Conservation (phyloP, 345 rosid genomes). For the Pistacia vera region DNA sequence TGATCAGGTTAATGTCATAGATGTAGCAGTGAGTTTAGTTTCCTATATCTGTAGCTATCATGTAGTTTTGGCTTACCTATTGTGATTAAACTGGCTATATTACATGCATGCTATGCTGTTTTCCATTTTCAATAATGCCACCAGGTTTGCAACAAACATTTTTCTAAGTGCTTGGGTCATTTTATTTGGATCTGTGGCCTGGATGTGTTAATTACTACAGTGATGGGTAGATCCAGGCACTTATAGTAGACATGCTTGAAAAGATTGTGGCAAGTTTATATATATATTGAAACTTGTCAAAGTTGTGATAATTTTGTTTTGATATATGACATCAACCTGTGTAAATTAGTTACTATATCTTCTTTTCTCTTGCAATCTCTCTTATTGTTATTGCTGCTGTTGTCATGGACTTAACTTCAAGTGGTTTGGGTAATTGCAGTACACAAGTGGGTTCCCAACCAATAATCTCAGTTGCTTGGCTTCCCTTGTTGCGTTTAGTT, state of each 20-base stretch:
- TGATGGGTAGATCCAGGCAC: conserved; percentile 11
- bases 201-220: background rate
- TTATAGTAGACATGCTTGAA: conserved; percentile 4
- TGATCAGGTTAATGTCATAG: background rate
- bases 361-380: background rate
- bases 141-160: background rate
- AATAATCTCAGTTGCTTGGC: conserved; percentile 88
- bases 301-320: background rate
- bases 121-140: background rate
- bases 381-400: background rate
- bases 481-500: conserved; percentile 75
- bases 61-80: background rate
- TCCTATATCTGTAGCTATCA: conserved; percentile 1
- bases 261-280: background rate
- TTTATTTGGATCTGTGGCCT: background rate
- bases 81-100: background rate
- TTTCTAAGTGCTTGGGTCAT: background rate
- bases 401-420: background rate
- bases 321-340: background rate
- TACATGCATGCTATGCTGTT: background rate
- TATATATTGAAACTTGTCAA: too few species aligned
- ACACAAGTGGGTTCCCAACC: conserved; percentile 96
- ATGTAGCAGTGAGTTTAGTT: background rate
- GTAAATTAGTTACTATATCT: background rate
- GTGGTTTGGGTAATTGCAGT: conserved; percentile 37